These are phyloP conservation scores for Corynascus novoguineensis DNA, from an alignment of 495 filamentous ascomycete species.

Conservation along the genomic window DNA sequence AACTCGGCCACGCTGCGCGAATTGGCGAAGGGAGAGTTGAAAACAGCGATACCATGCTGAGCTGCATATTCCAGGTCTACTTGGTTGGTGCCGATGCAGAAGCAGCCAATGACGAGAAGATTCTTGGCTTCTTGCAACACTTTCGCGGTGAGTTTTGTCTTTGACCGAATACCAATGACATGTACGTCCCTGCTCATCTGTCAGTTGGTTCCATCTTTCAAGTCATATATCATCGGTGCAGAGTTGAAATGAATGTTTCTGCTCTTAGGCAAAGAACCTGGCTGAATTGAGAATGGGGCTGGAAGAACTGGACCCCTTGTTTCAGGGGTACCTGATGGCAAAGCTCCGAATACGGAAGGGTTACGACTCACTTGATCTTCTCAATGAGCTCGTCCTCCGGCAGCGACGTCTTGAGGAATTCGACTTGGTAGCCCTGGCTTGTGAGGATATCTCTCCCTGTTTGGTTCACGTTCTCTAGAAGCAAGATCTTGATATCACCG, in stretches of 20 bases:
- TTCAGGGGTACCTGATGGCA: too few species aligned
- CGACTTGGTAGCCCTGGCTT: constrained; percentile 91
- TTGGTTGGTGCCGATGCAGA: constrained; percentile 99
- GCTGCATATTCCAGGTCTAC: constrained; percentile 92
- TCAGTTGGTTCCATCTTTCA: neutral
- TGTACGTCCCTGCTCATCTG: constrained; percentile 68
- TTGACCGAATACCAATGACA: constrained; percentile 96
- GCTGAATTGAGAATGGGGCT: too few species aligned
- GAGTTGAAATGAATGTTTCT: too few species aligned
- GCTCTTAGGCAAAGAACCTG: too few species aligned
- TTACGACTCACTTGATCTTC: constrained; percentile 74
- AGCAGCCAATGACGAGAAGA: constrained; percentile 93
- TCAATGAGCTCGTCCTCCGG: constrained; percentile 91
- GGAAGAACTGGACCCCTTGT: too few species aligned
- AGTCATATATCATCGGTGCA: too few species aligned
- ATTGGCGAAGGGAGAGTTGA: constrained; percentile 99
- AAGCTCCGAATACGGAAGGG: constrained; percentile 24
- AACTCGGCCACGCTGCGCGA: constrained; percentile 95
- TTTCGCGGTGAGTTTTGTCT: constrained; percentile 85
- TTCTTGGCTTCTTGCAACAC: constrained; percentile 87
- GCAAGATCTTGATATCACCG: constrained; percentile 89
- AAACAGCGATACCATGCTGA: constrained; percentile 87
- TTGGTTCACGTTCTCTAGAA: constrained; percentile 94
- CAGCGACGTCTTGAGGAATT: constrained; percentile 80
- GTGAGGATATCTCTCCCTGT: constrained; percentile 77